Conservation (phyloP, 805 yeast species). For the Candida sithepensis region DNA sequence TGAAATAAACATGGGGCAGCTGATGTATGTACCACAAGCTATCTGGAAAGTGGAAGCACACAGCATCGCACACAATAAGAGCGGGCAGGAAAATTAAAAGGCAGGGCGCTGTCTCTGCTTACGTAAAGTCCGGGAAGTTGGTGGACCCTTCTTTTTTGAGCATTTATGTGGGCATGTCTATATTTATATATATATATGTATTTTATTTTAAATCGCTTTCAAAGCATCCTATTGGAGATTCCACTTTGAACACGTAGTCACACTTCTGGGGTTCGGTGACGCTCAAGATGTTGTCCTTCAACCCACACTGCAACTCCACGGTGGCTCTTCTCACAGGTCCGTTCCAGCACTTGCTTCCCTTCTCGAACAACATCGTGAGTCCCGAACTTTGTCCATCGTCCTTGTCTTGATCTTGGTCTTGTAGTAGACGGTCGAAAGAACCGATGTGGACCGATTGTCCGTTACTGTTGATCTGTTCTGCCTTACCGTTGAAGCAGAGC, state of each 20-base stretch:
- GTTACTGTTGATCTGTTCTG: conserved; percentile 51
- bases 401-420: conserved; percentile 8
- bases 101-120: too few relatives aligned
- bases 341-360: conserved; percentile 89
- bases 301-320: conserved; percentile 67
- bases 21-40: too few relatives aligned
- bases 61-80: too few relatives aligned
- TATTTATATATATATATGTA: too few relatives aligned
- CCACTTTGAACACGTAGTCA: conserved; percentile 56
- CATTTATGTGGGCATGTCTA: too few relatives aligned
- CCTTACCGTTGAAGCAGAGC: conserved; percentile 52
- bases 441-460: conserved; percentile 50
- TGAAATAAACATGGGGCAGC: too few relatives aligned
- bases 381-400: too few relatives aligned
- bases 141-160: too few relatives aligned
- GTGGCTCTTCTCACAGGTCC: conserved; percentile 80
- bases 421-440: conserved; percentile 19
- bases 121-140: too few relatives aligned
- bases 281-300: conserved; percentile 46
- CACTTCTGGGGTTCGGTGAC: conserved; percentile 91
- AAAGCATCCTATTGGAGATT: conserved; percentile 45
- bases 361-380: conserved; percentile 34
- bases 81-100: too few relatives aligned
- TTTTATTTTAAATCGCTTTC: conserved; percentile 15
- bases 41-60: too few relatives aligned